Evolutionary conservation across 2,329 filamentous ascomycete species (phyloP), one percentile per base, ranked within the genome.

Genomic region (Calonectria naviculata): DNA sequence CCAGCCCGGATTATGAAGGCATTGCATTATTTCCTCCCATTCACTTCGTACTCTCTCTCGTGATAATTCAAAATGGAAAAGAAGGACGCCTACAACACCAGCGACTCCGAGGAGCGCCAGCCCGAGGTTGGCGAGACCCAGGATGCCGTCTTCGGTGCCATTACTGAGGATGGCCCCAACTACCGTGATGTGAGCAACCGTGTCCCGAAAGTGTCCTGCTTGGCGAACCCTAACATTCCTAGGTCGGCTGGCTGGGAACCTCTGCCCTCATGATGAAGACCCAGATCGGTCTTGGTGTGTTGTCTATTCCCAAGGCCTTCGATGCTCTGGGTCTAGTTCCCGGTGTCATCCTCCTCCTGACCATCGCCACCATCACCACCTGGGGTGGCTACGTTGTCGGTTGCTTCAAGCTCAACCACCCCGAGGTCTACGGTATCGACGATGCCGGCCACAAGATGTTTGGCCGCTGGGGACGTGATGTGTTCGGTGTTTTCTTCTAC

Each of bases 71-170:
- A 61, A 44, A 61, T 61, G 56, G 38, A 61, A 44, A 41, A 41
- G 56, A 61, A 58, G 21, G 52, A 58, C 15, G 12, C 7, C 36
- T 61, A 61, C 38, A 61, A 61, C 38, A n/a, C 38, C 38, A 61
- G 56, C 56, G 56, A 61, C 56, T 29, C 36, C 31, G 56, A 61
- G 26, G 56, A 61, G 56, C 24, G 28, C 38, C 26, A 41, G 4
- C 4, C 38, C 31, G 15, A 61, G 38, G 36, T 31, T 19, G 56
- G 56, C 56, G 56, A 61, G 38, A 61, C 56, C 26, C 56, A 61
- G 38, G 56, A 61, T 44, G 56, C 56, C 4, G 56, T 61, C 38
- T 61, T 61, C 56, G 56, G 56, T 61, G 56, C 56, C 56, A 61
- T 61, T 26, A 61, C 56, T 26, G 56, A 61, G 28, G 56, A 61